A percentile compares a stretch with the other conserved stretches of the same genome.
Evolutionary conservation across 768 basidiomycete genomes (phyloP).

Genomic region (Tylopilus balloui): DNA sequence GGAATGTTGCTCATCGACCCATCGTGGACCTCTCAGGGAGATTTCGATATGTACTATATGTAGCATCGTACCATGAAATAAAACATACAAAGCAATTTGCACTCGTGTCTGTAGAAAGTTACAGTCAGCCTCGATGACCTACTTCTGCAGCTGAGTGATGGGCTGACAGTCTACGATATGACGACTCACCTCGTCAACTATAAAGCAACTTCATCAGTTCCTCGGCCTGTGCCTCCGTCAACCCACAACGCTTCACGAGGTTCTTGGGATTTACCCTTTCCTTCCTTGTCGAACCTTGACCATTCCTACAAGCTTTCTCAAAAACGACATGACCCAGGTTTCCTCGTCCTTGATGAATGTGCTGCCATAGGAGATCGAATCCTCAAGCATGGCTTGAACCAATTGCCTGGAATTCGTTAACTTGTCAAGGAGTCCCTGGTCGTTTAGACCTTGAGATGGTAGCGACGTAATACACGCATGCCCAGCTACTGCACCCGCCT

Average conservation of each 20-base stretch:
- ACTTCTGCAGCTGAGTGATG: no score
- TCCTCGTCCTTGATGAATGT: conserved; percentile 1
- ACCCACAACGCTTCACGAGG: not conserved
- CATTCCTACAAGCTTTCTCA: conserved; percentile 18
- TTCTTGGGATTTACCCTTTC: not conserved
- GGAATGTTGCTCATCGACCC: conserved; percentile 9
- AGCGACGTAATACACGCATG: conserved; percentile 22
- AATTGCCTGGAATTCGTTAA: not conserved
- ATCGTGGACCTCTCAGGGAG: conserved; percentile 11
- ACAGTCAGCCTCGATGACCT: no score
- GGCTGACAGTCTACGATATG: no score
- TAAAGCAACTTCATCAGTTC: not conserved
- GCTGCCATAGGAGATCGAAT: conserved; percentile 14
- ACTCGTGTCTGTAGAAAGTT: no score
- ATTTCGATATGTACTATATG: no score
- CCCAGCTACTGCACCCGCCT: no score
- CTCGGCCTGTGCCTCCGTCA: not conserved
- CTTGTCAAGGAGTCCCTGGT: no score
- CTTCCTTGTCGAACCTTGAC: conserved; percentile 8
- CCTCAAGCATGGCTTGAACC: conserved; percentile 3
- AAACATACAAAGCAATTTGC: no score
- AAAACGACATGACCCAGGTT: conserved; percentile 24
- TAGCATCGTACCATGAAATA: no score
- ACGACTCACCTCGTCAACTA: no score
- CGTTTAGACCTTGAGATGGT: no score